Evolutionary conservation across 2,329 filamentous ascomycete genomes (phyloP).

Genomic region (Trichophyton benhamiae): DNA sequence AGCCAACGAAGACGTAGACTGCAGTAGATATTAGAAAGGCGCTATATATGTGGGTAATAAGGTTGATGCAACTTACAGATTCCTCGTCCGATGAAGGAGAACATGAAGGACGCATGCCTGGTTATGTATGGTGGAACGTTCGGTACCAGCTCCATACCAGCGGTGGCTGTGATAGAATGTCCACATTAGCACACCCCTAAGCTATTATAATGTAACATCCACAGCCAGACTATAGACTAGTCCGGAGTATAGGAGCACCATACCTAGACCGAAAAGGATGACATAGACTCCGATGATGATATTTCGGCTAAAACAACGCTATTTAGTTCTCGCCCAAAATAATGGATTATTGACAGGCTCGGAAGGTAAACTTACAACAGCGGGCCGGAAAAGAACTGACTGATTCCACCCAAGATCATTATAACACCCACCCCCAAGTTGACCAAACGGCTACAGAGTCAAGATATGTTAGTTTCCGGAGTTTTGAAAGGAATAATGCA

Average conservation of each 20-base stretch:
- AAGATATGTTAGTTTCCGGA: slow-evolving; percentile 19
- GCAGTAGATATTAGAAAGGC: not conserved
- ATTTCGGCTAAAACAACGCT: slow-evolving; percentile 41
- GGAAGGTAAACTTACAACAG: slow-evolving; percentile 8
- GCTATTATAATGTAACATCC: not conserved
- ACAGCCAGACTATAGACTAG: not conserved
- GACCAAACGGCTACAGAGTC: slow-evolving; percentile 63
- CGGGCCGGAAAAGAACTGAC: slow-evolving; percentile 29
- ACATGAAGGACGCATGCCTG: slow-evolving; percentile 92
- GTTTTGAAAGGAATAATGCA: not conserved
- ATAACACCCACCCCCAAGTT: slow-evolving; percentile 80
- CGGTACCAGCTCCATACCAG: slow-evolving; percentile 64
- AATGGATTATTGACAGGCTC: not conserved
- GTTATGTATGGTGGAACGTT: slow-evolving; percentile 83
- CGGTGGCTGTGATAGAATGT: slow-evolving; percentile 43
- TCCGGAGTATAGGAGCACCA: slow-evolving; percentile 20
- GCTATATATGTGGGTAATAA: not conserved
- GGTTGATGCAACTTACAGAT: slow-evolving; percentile 55
- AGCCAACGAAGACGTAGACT: slow-evolving; percentile 97
- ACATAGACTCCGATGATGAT: slow-evolving; percentile 77
- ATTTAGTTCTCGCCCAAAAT: not conserved
- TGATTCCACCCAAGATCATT: slow-evolving; percentile 70
- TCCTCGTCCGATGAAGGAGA: slow-evolving; percentile 91
- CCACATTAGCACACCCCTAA: slow-evolving; percentile 16
- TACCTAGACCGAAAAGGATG: slow-evolving; percentile 79